phyloP scores from a whole-genome alignment of 805 yeast genomes.

The Suhomyces sp. region DNA sequence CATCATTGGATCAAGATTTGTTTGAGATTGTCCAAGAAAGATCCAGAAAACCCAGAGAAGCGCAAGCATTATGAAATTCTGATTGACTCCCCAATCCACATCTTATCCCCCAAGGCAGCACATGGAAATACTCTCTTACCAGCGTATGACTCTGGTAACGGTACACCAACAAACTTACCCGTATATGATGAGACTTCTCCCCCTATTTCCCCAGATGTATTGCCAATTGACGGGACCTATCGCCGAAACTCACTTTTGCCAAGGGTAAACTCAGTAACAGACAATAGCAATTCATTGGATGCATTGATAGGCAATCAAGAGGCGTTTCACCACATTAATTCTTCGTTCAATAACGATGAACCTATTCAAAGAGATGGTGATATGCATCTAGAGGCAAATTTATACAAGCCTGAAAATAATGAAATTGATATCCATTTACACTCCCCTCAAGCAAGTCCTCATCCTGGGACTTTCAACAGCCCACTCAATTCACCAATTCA shows the following conservation, averaged over 20 bases:
- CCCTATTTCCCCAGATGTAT: constrained; percentile 56
- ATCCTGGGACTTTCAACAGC: constrained; percentile 39
- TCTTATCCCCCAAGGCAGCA: constrained; percentile 72
- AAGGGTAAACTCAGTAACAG: neutral
- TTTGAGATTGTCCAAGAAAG: constrained; percentile 69
- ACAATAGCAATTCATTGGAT: constrained; percentile 13
- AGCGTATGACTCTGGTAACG: constrained; percentile 57
- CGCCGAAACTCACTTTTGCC: constrained; percentile 4
- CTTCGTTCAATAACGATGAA: constrained; percentile 25
- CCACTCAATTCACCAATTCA: constrained; percentile 37
- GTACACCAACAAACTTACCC: constrained; percentile 18
- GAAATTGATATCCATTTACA: constrained; percentile 23
- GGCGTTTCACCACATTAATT: constrained; percentile 29
- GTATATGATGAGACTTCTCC: constrained; percentile 37
- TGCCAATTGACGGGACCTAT: constrained; percentile 37
- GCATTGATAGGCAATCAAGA: constrained; percentile 16
- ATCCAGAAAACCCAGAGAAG: constrained; percentile 52
- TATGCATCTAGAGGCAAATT: constrained; percentile 43
- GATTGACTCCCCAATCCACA: constrained; percentile 91
- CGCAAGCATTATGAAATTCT: constrained; percentile 91
- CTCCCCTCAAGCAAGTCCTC: constrained; percentile 68
- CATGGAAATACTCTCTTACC: constrained; percentile 80
- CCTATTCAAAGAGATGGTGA: constrained; percentile 38
- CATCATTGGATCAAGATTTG: constrained; percentile 96
- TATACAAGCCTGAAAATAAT: constrained; percentile 53